Evolutionary conservation across 257 asterid genomes (phyloP), one percentile per base, ranked within the genome.

Genomic region (Avicennia marina): DNA sequence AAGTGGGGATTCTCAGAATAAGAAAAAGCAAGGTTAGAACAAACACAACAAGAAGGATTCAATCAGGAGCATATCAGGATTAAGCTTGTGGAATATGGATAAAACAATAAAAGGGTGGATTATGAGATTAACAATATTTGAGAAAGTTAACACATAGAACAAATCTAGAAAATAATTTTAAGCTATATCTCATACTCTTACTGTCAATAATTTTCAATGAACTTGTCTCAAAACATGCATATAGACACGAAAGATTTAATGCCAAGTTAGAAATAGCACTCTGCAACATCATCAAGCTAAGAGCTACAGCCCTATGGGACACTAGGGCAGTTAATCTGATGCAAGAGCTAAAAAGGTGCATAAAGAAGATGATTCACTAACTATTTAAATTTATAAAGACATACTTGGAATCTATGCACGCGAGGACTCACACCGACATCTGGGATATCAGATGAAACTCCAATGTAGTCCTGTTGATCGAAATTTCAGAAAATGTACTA

Each of bases 381-480:
- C 4, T 2, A 19, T 47, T 50, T 50, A 11, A n/a, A 22, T 36
- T 33, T 48, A 24, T 39, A 17, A 54, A 45, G 59, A 67, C 87
- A 56, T 82, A 93, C 98, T 65, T 84, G 85, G 70, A 71, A 77
- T 76, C 94, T 78, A 62, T 84, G 88, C 66, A 62, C 78, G 8
- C 80, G 90, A 47, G 87, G 90, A 60, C 89, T 89, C 70, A 67
- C 73, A 65, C 85, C 86, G 66, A 72, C 82, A 69, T 75, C 88
- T 62, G 71, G 71, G 74, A 68, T 64, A 41, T 76, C 71, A 69
- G 80, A 78, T 63, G 87, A 67, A 66, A 71, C 64, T 63, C 90
- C 95, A 70, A 60, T 77, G 40, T 76, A 70, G 16, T 78, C 97
- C 98, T 91, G 86, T 54, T 27, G 46, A 70, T 56, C 20, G 47